Base-by-base conservation (phyloP, 2,329 filamentous ascomycete species). In the Botrytis paeoniae region DNA sequence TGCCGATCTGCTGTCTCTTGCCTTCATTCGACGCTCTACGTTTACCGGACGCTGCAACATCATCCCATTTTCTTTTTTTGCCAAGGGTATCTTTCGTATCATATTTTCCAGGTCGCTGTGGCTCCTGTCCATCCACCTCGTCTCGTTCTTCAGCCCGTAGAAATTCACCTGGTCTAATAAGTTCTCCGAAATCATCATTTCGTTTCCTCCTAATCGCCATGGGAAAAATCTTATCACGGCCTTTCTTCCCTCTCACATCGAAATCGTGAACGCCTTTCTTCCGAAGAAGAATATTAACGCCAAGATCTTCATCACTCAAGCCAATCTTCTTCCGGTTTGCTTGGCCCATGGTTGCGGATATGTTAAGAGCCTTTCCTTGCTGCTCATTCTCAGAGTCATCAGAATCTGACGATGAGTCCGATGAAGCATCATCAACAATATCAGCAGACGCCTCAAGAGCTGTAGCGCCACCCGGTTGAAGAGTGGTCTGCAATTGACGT, bases 41-140 rank as follows among this genome's bases (percentile, higher is more conserved):
- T 63, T 81, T 83, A 65, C 81, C 83, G 43, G 79, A 80, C 16
- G 84, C 79, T 4, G 84, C 86, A 35, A 89, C 84, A 74, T 97
- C 94, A 76, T 95, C 93, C 94, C 95, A 98, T 82, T 94, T 97
- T 74, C 96, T 89, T 83, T 99, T 99, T 84, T 95, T 95, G 29
- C 95, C 96, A 32, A 97, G 87, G 63, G 88, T 88, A 69, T 89
- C 89, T 76, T 91, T 86, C 41, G 79, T 80, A 59, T 86, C 85
- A 20, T 82, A 82, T 73, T 86, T 86, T 22, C 85, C 85, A 25
- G 83, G 79, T 48, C 87, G 85, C 43, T 85, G 85, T 73, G 89
- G 84, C 66, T 91, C 89, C 69, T 91, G 88, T 20, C 88, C 89
- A 59, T 93, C 91, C 29, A 89, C 86, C 73, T 91, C 89, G 77